phyloP scores from a whole-genome alignment of 1,139 yeast genomes.

The Pichia sp. region DNA sequence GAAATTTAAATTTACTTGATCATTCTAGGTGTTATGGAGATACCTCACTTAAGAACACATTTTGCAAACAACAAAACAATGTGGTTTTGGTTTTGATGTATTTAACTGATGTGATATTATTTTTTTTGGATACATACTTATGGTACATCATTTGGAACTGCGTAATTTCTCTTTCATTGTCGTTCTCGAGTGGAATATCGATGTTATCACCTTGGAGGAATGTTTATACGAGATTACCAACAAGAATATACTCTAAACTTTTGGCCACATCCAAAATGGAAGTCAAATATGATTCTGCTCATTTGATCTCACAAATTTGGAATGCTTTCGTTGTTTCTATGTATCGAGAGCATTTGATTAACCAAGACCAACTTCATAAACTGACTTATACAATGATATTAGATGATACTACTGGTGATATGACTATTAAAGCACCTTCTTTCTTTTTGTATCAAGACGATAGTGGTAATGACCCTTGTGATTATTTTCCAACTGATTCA shows the following conservation, averaged over 20 bases:
- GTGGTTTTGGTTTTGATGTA: slow-evolving; percentile 49
- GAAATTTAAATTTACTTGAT: slow-evolving; percentile 55
- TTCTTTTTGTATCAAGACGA: slow-evolving; percentile 77
- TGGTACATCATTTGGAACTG: slow-evolving; percentile 86
- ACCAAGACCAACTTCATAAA: slow-evolving; percentile 59
- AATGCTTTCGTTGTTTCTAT: slow-evolving; percentile 67
- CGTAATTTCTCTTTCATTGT: slow-evolving; percentile 58
- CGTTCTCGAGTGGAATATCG: slow-evolving; percentile 70
- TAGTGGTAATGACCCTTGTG: slow-evolving; percentile 31
- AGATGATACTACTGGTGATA: slow-evolving; percentile 32
- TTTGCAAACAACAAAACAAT: slow-evolving; percentile 57
- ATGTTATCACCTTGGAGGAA: slow-evolving; percentile 85
- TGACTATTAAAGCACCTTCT: slow-evolving; percentile 49
- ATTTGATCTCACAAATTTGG: slow-evolving; percentile 68
- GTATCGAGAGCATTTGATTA: slow-evolving; percentile 72
- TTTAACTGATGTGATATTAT: slow-evolving; percentile 62
- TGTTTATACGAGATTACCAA: slow-evolving; percentile 66
- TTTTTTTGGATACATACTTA: slow-evolving; percentile 77
- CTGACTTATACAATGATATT: slow-evolving; percentile 48
- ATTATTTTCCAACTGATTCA: slow-evolving; percentile 46
- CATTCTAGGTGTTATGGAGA: slow-evolving; percentile 62
- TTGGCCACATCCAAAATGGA: slow-evolving; percentile 46
- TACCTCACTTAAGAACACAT: slow-evolving; percentile 35
- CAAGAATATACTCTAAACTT: slow-evolving; percentile 61
- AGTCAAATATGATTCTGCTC: slow-evolving; percentile 40